Evolutionary conservation across 345 rosid species (phyloP).

Genomic region (Excoecaria cochinchinensis): DNA sequence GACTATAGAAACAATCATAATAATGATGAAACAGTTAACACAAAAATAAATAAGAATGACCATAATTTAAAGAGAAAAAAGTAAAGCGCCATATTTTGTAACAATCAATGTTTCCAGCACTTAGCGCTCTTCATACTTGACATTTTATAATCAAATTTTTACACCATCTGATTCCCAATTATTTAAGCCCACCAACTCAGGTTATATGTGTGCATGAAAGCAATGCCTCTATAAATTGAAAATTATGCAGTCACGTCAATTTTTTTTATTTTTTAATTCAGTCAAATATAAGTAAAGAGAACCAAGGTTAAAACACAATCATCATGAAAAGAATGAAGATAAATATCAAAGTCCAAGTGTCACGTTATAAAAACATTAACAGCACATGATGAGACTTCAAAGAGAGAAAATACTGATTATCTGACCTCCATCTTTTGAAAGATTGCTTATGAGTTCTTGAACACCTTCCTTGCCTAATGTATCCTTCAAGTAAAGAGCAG

Average conservation of each 20-base stretch:
- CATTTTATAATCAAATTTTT: not conserved
- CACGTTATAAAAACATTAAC: not conserved
- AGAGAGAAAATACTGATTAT: not conserved
- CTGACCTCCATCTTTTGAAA: constrained; percentile 77
- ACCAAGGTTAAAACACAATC: not conserved
- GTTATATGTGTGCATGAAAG: no score
- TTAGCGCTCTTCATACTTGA: not conserved
- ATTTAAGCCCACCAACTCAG: not conserved
- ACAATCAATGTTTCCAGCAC: not conserved
- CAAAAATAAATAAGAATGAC: not conserved
- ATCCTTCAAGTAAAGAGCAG: constrained; percentile 74
- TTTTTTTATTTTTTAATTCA: no score
- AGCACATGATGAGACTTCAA: not conserved
- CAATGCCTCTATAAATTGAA: no score
- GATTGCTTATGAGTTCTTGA: constrained; percentile 70
- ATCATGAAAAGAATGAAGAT: not conserved
- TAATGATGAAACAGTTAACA: not conserved
- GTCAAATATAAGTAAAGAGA: no score
- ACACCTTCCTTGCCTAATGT: constrained; percentile 72
- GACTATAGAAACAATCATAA: not conserved
- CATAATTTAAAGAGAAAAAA: not conserved
- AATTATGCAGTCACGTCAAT: no score
- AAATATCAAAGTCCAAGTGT: not conserved
- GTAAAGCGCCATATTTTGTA: not conserved
- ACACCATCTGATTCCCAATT: not conserved